phyloP scores from a whole-genome alignment of 2,329 filamentous ascomycete species.

The Penicillium oxalicum region DNA sequence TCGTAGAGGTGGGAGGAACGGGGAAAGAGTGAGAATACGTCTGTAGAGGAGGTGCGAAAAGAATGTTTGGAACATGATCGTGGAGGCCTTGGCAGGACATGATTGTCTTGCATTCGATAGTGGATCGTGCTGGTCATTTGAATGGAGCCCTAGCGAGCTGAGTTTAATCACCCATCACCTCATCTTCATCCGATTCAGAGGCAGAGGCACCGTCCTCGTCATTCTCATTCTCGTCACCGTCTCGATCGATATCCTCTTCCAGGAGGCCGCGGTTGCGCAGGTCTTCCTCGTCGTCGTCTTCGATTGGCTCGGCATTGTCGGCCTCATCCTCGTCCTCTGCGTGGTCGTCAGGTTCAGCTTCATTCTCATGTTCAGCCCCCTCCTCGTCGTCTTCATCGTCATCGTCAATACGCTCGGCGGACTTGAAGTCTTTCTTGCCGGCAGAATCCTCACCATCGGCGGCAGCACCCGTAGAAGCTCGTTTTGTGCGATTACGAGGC shows the following conservation, averaged over 20 bases:
- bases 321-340: slow-evolving; percentile 36
- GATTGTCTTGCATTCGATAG: background rate
- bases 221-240: slow-evolving; percentile 24
- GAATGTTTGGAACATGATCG: too few species aligned
- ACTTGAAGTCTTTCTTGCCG: slow-evolving; percentile 26
- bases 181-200: slow-evolving; percentile 34
- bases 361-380: slow-evolving; percentile 26
- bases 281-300: slow-evolving; percentile 41
- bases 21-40: too few species aligned
- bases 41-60: too few species aligned
- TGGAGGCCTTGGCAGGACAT: too few species aligned
- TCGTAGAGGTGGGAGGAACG: too few species aligned
- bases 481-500: slow-evolving; percentile 32
- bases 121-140: background rate
- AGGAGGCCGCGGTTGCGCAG: slow-evolving; percentile 31
- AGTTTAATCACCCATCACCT: slow-evolving; percentile 39
- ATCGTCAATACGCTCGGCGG: slow-evolving; percentile 41
- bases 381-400: slow-evolving; percentile 32
- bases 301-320: slow-evolving; percentile 26
- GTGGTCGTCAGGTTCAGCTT: slow-evolving; percentile 27
- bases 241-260: slow-evolving; percentile 36
- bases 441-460: slow-evolving; percentile 12
- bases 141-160: background rate
- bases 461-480: slow-evolving; percentile 15
- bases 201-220: slow-evolving; percentile 23